phyloP scores from a whole-genome alignment of 1,139 yeast genomes.

The Yamadazyma atlantica region DNA sequence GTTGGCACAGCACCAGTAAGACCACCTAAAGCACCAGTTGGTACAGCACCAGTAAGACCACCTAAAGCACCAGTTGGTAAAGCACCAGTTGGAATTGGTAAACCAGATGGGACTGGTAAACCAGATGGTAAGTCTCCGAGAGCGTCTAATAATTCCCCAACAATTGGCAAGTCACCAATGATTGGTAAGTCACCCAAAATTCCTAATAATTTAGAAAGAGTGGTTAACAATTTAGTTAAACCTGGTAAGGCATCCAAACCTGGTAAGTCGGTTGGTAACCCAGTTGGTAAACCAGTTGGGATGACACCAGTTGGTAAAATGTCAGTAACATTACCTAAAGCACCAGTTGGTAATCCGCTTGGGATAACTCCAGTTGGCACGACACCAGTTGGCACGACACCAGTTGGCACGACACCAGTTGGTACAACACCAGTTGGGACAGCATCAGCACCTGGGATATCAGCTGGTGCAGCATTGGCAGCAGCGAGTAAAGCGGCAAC shows the following conservation, averaged over 20 bases:
- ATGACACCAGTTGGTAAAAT: constrained; percentile 7
- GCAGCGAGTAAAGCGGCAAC: constrained; percentile 4
- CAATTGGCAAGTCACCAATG: constrained; percentile 12
- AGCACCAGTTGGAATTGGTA: constrained; percentile 10
- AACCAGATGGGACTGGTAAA: constrained; percentile 9
- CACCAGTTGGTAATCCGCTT: constrained; percentile 8
- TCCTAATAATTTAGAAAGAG: constrained; percentile 9
- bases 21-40: too few species aligned
- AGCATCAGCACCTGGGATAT: background rate
- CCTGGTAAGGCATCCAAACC: constrained; percentile 4
- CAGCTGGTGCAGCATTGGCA: constrained; percentile 7
- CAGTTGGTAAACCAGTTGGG: constrained; percentile 7
- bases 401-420: constrained; percentile 7
- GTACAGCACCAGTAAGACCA: too few species aligned
- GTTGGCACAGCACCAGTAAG: too few species aligned
- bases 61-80: too few species aligned
- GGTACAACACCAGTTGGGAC: constrained; percentile 2
- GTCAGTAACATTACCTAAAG: constrained; percentile 6
- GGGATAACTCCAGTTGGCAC: constrained; percentile 11
- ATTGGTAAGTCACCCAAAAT: constrained; percentile 10
- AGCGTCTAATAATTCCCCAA: constrained; percentile 11
- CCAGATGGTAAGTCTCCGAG: constrained; percentile 10
- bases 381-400: constrained; percentile 8
- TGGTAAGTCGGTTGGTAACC: constrained; percentile 4
- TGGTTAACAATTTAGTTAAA: constrained; percentile 7